Evolutionary conservation across 2,329 filamentous ascomycete species (phyloP).

Genomic region (Metarhizium guizhouense): DNA sequence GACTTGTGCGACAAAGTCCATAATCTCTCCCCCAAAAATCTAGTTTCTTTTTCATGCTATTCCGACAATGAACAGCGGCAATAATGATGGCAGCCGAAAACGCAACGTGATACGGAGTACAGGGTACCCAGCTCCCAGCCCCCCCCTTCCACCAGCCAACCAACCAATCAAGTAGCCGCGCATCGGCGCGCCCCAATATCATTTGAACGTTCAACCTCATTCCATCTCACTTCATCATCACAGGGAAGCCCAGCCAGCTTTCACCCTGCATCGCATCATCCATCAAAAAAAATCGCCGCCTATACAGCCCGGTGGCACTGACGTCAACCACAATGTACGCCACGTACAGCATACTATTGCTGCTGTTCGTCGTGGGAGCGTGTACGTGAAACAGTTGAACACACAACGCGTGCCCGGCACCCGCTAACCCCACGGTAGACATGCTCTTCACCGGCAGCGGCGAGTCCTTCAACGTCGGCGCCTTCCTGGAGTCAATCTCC

Average conservation of each 20-base stretch:
- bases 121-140: background rate
- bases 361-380: conserved; percentile 64
- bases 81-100: no score
- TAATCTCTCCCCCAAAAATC: no score
- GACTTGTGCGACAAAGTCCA: no score
- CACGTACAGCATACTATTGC: conserved; percentile 58
- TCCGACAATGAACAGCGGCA: no score
- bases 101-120: background rate
- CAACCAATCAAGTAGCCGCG: background rate
- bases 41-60: no score
- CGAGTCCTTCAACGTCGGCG: conserved; percentile 94
- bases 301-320: background rate
- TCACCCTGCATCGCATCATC: background rate
- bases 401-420: background rate
- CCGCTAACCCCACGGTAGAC: conserved; percentile 61
- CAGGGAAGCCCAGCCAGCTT: background rate
- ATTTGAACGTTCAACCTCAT: background rate
- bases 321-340: conserved; percentile 54
- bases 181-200: background rate
- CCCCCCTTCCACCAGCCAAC: background rate
- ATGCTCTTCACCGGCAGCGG: conserved; percentile 98
- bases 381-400: conserved; percentile 47
- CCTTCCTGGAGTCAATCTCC: conserved; percentile 87
- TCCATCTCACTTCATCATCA: background rate
- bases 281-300: background rate